Percentiles rank a stretch among this genome's conserved stretches.
These are phyloP conservation scores for Erodium texanum DNA, from an alignment of 441 rosid genomes.

Conservation along the genomic window DNA sequence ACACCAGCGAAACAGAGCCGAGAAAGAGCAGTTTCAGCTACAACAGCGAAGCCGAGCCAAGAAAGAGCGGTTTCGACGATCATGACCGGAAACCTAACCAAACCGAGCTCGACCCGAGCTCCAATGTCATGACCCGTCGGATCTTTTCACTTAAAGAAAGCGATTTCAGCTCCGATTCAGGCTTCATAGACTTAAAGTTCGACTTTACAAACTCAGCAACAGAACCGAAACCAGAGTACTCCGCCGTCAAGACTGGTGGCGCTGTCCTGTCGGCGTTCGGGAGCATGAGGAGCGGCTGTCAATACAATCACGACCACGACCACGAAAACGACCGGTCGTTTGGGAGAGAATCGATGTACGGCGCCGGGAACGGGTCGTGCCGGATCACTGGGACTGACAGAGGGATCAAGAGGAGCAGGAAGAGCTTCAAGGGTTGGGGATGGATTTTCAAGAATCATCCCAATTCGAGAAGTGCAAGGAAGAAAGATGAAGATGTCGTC, in stretches of 20 bases:
- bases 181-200: slow-evolving; percentile 88
- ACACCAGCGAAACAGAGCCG: neutral
- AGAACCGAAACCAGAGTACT: slow-evolving; percentile 21
- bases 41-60: slow-evolving; percentile 43
- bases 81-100: neutral
- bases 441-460: slow-evolving; percentile 79
- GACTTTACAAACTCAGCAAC: slow-evolving; percentile 43
- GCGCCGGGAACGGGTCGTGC: slow-evolving; percentile 26
- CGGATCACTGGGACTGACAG: slow-evolving; percentile 52
- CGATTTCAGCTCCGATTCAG: slow-evolving; percentile 49
- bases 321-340: slow-evolving; percentile 3
- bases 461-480: slow-evolving; percentile 27
- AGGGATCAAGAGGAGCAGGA: slow-evolving; percentile 67
- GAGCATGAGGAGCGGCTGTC: slow-evolving; percentile 39
- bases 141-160: slow-evolving; percentile 72
- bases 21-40: neutral
- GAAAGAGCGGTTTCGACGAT: slow-evolving; percentile 28
- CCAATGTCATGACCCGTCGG: slow-evolving; percentile 31
- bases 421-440: slow-evolving; percentile 87
- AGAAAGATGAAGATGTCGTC: slow-evolving; percentile 31
- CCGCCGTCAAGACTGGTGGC: slow-evolving; percentile 8
- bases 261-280: slow-evolving; percentile 42
- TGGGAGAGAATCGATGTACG: no score
- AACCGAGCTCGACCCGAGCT: slow-evolving; percentile 18
- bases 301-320: neutral